Evolutionary conservation across 2,329 filamentous ascomycete species (phyloP).

Genomic region (Arthroderma sp.): DNA sequence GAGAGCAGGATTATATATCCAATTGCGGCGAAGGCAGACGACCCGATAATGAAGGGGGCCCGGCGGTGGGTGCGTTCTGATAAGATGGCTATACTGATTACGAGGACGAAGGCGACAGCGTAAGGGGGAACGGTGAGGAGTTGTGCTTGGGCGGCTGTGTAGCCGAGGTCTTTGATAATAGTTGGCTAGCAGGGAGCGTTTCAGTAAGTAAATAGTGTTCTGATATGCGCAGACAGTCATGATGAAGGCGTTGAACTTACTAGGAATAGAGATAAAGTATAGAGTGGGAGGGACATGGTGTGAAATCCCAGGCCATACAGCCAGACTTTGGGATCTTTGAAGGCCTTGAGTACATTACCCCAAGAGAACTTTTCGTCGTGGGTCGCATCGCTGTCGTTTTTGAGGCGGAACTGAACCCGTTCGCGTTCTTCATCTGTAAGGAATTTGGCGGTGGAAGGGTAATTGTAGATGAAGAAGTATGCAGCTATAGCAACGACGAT

Average conservation of each 20-base stretch:
- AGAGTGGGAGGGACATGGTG: constrained; percentile 46
- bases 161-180: constrained; percentile 32
- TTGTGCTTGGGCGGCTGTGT: constrained; percentile 30
- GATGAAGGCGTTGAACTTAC: constrained; percentile 9
- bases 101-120: constrained; percentile 48
- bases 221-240: background rate
- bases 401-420: constrained; percentile 50
- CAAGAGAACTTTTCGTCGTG: constrained; percentile 56
- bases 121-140: constrained; percentile 53
- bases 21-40: constrained; percentile 43
- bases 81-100: constrained; percentile 44
- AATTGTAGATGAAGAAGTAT: constrained; percentile 32
- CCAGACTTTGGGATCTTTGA: constrained; percentile 58
- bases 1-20: constrained; percentile 51
- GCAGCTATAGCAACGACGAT: constrained; percentile 38
- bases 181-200: constrained; percentile 18
- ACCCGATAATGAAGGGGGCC: constrained; percentile 51
- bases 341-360: constrained; percentile 48
- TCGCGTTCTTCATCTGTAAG: constrained; percentile 38
- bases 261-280: constrained; percentile 28
- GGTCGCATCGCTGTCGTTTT: constrained; percentile 56
- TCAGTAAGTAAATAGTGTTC: background rate
- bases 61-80: constrained; percentile 47
- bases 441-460: constrained; percentile 30
- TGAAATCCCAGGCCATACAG: constrained; percentile 60